Percentiles rank a stretch among this genome's conserved stretches.
phyloP scores from a whole-genome alignment of 78 protist genomes.

The Dictyostelium intermedium region DNA sequence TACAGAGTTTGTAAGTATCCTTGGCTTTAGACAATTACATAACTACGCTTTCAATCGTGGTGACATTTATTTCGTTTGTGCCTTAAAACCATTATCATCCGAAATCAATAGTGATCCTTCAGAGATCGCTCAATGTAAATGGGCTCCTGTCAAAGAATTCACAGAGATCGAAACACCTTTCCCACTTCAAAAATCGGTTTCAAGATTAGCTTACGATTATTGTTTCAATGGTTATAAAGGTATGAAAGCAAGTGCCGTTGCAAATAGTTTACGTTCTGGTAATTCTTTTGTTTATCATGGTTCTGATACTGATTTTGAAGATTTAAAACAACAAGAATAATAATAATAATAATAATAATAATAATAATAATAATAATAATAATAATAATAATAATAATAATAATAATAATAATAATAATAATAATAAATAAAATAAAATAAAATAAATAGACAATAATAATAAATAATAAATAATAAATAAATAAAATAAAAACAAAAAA shows the following conservation, averaged over 20 bases:
- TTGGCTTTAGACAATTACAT: conserved; percentile 77
- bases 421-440: too few species aligned
- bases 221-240: conserved; percentile 71
- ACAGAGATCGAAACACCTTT: not conserved
- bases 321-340: not conserved
- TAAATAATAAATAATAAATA: too few species aligned
- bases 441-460: too few species aligned
- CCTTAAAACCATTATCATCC: not conserved
- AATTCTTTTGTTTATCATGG: conserved; percentile 65
- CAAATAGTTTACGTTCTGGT: conserved; percentile 47
- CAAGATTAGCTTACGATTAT: conserved; percentile 60
- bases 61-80: conserved; percentile 67
- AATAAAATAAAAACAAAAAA: not conserved
- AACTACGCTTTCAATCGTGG: conserved; percentile 63
- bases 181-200: conserved; percentile 53
- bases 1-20: conserved; percentile 51
- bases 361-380: not conserved
- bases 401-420: too few species aligned
- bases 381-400: too few species aligned
- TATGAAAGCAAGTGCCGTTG: conserved; percentile 33
- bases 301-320: conserved; percentile 24
- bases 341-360: not conserved
- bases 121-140: conserved; percentile 66
- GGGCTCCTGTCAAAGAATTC: conserved; percentile 61
- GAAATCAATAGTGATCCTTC: conserved; percentile 65